phyloP scores from a whole-genome alignment of 441 rosid species.

The Jatropha podagrica region DNA sequence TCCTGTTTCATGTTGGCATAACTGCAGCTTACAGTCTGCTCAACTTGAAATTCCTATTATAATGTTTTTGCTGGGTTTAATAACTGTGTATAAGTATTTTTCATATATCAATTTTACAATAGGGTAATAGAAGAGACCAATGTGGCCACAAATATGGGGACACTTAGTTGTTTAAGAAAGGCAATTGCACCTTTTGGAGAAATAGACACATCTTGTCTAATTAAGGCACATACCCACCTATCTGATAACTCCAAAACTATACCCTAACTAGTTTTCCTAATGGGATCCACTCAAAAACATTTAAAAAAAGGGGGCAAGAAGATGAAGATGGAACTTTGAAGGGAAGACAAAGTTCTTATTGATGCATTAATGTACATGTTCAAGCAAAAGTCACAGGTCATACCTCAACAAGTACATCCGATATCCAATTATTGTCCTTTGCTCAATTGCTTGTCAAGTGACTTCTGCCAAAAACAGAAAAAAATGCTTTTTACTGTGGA shows the following conservation, averaged over 20 bases:
- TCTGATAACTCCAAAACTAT: background rate
- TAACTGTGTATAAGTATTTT: too few species aligned
- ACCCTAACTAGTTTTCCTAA: background rate
- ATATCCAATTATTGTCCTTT: conserved; percentile 1
- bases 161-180: background rate
- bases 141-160: too few species aligned
- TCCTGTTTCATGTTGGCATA: too few species aligned
- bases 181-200: background rate
- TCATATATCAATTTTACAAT: too few species aligned
- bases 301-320: background rate
- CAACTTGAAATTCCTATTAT: too few species aligned
- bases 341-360: conserved; percentile 1
- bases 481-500: too few species aligned
- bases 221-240: background rate
- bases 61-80: too few species aligned
- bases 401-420: background rate
- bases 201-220: background rate
- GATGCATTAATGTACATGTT: background rate
- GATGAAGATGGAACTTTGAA: background rate
- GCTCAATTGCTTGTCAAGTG: background rate
- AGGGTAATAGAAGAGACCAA: too few species aligned
- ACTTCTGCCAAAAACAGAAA: background rate
- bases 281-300: background rate
- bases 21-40: too few species aligned
- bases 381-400: background rate